Percentiles rank a stretch among this genome's conserved stretches.
Evolutionary conservation across 108 stramenopile species (phyloP).

Genomic region (Nannochloropsis salina): DNA sequence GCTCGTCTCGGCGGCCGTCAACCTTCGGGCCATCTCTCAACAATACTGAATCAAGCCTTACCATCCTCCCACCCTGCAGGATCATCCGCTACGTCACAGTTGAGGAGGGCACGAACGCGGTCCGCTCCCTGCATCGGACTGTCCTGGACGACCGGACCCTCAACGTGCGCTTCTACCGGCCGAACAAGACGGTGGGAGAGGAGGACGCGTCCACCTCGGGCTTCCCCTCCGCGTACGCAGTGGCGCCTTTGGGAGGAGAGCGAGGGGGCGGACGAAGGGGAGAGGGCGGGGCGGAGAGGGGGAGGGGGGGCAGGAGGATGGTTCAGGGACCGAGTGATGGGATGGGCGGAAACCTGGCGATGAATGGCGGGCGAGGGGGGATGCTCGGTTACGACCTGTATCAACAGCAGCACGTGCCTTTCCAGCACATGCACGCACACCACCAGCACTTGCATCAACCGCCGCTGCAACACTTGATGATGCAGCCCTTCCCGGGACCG

Average conservation of each 20-base stretch:
- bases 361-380: neutral
- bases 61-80: neutral
- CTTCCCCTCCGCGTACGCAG: neutral
- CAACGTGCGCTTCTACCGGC: conserved; percentile 2
- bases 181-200: neutral
- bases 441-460: neutral
- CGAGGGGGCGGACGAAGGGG: neutral
- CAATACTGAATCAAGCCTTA: neutral
- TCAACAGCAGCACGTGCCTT: neutral
- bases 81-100: neutral
- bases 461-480: neutral
- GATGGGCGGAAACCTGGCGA: neutral
- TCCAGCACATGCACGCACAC: neutral
- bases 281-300: neutral
- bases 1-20: neutral
- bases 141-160: neutral
- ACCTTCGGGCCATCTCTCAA: neutral
- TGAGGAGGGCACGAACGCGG: neutral
- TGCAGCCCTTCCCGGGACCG: neutral
- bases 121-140: conserved; percentile 8
- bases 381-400: neutral
- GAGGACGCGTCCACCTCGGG: neutral
- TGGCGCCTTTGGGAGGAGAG: neutral
- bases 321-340: neutral
- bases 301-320: neutral